Base-by-base conservation (phyloP, 176 grass and related monocot genomes). In the Oryza brachyantha region DNA sequence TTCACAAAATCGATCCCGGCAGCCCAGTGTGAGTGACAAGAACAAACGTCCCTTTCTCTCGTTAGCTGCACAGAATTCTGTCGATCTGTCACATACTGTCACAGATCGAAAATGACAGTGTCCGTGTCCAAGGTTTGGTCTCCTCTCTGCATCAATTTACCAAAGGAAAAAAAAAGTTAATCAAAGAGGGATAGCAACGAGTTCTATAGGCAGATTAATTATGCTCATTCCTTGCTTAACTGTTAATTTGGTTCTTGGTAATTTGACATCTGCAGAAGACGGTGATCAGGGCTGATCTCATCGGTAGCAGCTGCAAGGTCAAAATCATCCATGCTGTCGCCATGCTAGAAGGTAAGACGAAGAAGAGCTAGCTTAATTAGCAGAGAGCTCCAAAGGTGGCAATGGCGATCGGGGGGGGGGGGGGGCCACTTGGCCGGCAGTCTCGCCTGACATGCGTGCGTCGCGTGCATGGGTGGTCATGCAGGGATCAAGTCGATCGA, bases 401-500 rank as follows among this genome's bases (percentile, higher is more conserved):
- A n/a, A n/a, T n/a, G n/a, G n/a, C n/a, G n/a, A n/a, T n/a, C n/a
- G n/a, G n/a, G n/a, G n/a, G n/a, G n/a, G n/a, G n/a, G n/a, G 35
- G 35, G 41, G 41, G 13, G 12, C 31, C 52, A 10, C 6, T 0
- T 60, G 34, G 16, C 72, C 16, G 17, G 16, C 72, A 26, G 17
- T 1, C 4, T 0, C 4, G 19, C 29, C 28, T 34, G 21, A 2
- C 9, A 43, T 43, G 41, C n/a, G n/a, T n/a, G n/a, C n/a, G n/a
- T n/a, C n/a, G n/a, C n/a, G 8, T 4, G 8, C 5, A 34, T 21
- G 24, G n/a, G n/a, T n/a, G n/a, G n/a, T n/a, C 16, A 10, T 74
- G n/a, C 38, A 88, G 77, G 89, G 29, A 70, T 88, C 64, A 72
- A 85, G 22, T 85, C 73, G 54, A 67, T 92, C 36, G 43, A 34